Evolutionary conservation across 208 protist genomes (phyloP).

Genomic region (Leishmania major): DNA sequence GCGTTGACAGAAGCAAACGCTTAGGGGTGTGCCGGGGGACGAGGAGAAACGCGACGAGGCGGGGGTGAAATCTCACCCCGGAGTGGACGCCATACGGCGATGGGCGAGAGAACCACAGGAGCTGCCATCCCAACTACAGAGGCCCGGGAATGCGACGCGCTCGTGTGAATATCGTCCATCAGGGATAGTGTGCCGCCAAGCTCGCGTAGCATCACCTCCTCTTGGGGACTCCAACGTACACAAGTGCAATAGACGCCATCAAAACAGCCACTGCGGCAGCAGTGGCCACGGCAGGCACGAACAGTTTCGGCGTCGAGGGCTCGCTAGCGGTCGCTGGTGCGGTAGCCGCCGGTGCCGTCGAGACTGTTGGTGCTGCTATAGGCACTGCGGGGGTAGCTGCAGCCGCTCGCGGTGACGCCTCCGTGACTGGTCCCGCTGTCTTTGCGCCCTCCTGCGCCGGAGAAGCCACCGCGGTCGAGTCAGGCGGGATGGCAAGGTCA

Average conservation of each 20-base stretch:
- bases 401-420: background rate
- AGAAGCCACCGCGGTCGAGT: background rate
- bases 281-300: background rate
- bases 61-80: background rate
- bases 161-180: background rate
- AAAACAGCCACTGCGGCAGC: slow-evolving; percentile 4
- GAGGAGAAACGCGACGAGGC: background rate
- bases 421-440: background rate
- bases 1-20: background rate
- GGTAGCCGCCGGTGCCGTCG: background rate
- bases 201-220: background rate
- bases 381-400: background rate
- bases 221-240: background rate
- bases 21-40: background rate
- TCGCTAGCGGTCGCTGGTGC: background rate
- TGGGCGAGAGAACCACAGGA: background rate
- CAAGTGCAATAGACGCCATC: background rate
- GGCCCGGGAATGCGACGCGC: background rate
- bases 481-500: background rate
- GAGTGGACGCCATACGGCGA: background rate
- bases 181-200: background rate
- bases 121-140: background rate
- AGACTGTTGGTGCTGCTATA: background rate
- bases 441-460: background rate
- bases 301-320: background rate